Conservation (phyloP, 257 asterid genomes). For the Solanum clarkiae region DNA sequence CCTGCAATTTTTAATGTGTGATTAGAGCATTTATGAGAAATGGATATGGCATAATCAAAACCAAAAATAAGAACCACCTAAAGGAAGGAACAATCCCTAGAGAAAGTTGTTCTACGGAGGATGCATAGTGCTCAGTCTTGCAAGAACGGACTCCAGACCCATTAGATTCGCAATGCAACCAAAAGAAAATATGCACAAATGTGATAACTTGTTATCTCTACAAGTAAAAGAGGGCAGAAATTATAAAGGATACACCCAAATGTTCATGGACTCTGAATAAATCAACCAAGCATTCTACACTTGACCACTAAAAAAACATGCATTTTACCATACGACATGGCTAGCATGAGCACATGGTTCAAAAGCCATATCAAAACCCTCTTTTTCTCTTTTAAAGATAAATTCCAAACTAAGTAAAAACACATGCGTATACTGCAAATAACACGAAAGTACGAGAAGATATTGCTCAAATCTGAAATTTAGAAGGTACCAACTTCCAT, state of each 20-base stretch:
- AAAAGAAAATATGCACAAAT: not conserved
- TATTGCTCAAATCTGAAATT: not conserved
- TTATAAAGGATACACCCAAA: not conserved
- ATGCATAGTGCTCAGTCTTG: not conserved
- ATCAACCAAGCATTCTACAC: not conserved
- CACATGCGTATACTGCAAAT: not conserved
- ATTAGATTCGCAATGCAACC: not conserved
- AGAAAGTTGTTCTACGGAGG: not conserved
- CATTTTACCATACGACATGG: not conserved
- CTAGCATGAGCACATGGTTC: not conserved
- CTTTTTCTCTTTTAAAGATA: not conserved
- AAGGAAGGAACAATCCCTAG: not conserved
- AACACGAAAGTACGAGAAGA: not conserved
- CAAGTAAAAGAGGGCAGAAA: not conserved
- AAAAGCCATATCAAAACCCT: not conserved
- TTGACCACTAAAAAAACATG: not conserved
- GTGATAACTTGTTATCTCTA: not conserved
- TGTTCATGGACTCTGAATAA: not conserved
- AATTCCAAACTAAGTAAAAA: not conserved
- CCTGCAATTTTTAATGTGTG: slow-evolving; percentile 42
- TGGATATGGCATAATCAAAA: not conserved
- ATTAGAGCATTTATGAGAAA: not conserved
- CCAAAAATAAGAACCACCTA: not conserved
- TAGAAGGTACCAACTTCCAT: slow-evolving; percentile 67
- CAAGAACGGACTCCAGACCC: not conserved